Percentiles rank a stretch among this genome's conserved stretches.
Conservation (phyloP, 805 yeast species). For the Pichia phayaonensis region DNA sequence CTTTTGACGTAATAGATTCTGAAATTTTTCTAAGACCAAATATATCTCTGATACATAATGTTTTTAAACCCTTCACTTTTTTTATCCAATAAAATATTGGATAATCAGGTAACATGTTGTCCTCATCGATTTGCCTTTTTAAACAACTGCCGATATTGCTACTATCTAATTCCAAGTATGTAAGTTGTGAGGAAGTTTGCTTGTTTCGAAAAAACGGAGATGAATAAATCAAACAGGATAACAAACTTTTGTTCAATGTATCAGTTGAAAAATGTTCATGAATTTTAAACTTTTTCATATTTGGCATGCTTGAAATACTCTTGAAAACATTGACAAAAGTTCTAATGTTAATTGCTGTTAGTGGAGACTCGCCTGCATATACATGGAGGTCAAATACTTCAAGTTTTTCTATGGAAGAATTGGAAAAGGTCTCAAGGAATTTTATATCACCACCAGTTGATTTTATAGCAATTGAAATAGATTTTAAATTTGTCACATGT, state of each 20-base stretch:
- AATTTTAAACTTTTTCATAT: too few relatives aligned
- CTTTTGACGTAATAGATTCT: neutral
- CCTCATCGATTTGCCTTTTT: neutral
- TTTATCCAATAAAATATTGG: neutral
- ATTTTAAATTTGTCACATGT: too few relatives aligned
- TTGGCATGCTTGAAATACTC: neutral
- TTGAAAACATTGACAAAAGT: too few relatives aligned
- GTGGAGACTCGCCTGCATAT: too few relatives aligned
- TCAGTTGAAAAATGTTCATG: neutral
- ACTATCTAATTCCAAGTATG: neutral
- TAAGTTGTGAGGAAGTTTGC: neutral
- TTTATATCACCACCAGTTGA: neutral
- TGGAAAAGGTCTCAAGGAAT: too few relatives aligned
- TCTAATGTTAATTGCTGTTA: neutral
- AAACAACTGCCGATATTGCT: neutral
- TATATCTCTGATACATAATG: neutral
- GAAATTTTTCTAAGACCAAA: neutral
- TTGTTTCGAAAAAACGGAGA: neutral
- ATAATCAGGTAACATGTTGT: neutral
- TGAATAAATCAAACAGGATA: neutral
- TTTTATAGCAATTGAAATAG: neutral
- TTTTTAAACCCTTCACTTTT: too few relatives aligned
- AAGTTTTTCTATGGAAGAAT: neutral
- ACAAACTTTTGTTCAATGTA: neutral
- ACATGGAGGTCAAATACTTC: neutral